Base-by-base conservation (phyloP, 768 basidiomycete species). In the Suillus decipiens region DNA sequence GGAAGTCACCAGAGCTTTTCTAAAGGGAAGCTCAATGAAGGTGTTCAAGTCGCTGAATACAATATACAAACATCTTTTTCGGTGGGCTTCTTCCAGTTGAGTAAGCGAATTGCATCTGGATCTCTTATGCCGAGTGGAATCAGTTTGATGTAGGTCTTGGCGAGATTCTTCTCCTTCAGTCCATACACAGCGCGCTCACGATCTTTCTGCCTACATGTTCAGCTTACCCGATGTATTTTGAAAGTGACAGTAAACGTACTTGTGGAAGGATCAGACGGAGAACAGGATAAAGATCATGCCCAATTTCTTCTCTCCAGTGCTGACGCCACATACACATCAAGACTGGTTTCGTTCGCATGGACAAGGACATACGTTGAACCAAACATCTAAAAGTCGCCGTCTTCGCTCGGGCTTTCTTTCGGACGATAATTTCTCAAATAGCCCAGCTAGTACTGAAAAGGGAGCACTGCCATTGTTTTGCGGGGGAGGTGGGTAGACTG, bases 121-220 rank as follows among this genome's bases (percentile, higher is more conserved):
- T 93, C 90, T 71, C 86, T 86, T 72, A 77, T 84, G 43, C 90
- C 89, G 3, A 99, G 80, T 1, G 92, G 93, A 41, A 99, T 90
- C 2, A 96, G 83, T 65, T 90, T 89, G 78, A 96, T 93, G 72
- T 96, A 97, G 11, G 86, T 87, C 75, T 95, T 98, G 5, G 95
- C 96, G 3, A 99, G 79, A 71, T 91, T 92, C 77, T 91, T 92
- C 79, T 99, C 97, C 73, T 99, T 99, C 67, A 97, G 76, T 15
- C 95, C 93, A 74, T 99, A 99, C 0, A 95, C 89, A 0, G 93
- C 85, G 60, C 97, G 87, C 65, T 98, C 94, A 39, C 90, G 84
- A 73, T 99, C 97, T 85, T 97, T 93, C 95, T 99, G 73, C 24
- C 63, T 15, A 57, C 56, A 36, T 1, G 39, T 58, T 71, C 59